Evolutionary conservation across 2,329 filamentous ascomycete species (phyloP).

Genomic region (Neophaeococcomyces aloes): DNA sequence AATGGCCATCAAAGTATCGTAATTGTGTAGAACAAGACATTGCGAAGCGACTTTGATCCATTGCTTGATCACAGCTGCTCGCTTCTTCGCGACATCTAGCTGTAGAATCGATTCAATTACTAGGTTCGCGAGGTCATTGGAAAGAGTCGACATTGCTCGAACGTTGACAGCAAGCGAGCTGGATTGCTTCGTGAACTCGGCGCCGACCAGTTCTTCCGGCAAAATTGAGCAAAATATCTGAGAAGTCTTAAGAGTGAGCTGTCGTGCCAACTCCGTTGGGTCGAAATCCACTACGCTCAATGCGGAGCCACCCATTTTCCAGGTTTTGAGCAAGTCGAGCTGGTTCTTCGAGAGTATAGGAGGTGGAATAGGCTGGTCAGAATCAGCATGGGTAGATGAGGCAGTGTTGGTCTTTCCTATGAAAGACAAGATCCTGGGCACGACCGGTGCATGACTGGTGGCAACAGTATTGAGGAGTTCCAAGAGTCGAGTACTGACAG

Average conservation of each 20-base stretch:
- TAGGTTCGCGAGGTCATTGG: constrained; percentile 83
- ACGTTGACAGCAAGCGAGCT: constrained; percentile 76
- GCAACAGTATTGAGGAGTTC: constrained; percentile 73
- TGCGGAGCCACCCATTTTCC: constrained; percentile 58
- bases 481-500: constrained; percentile 66
- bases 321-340: constrained; percentile 57
- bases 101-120: constrained; percentile 88
- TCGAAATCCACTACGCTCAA: constrained; percentile 85
- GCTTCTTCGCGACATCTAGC: constrained; percentile 82
- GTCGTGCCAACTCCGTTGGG: constrained; percentile 77
- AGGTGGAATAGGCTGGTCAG: constrained; percentile 60
- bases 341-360: constrained; percentile 67
- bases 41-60: constrained; percentile 92
- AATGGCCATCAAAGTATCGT: constrained; percentile 93
- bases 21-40: constrained; percentile 85
- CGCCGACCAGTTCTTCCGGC: constrained; percentile 80
- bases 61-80: constrained; percentile 83
- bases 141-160: constrained; percentile 83
- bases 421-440: constrained; percentile 71
- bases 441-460: constrained; percentile 59
- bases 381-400: constrained; percentile 57
- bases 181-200: constrained; percentile 87
- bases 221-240: constrained; percentile 82
- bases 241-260: constrained; percentile 87
- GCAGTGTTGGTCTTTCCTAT: constrained; percentile 81